Evolutionary conservation across 805 yeast genomes (phyloP).

Genomic region (Hanseniaspora pseudoguilliermondii): DNA sequence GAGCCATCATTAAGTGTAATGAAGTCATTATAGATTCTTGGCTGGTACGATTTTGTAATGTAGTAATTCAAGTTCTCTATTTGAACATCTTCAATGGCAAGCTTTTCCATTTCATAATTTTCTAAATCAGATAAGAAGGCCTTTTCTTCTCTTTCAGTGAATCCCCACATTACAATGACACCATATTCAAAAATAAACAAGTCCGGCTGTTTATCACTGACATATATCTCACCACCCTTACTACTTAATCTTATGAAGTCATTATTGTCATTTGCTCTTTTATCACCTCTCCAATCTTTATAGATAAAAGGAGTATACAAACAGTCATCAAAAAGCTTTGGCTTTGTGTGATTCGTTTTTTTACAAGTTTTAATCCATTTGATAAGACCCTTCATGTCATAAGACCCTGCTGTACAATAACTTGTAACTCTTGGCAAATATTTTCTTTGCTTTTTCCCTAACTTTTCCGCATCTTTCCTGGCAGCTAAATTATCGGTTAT

Average conservation of each 20-base stretch:
- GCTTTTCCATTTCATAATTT: conserved; percentile 81
- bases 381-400: conserved; percentile 72
- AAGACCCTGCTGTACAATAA: conserved; percentile 89
- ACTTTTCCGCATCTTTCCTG: conserved; percentile 81
- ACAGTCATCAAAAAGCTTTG: conserved; percentile 88
- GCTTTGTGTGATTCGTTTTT: conserved; percentile 60
- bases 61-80: conserved; percentile 91
- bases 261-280: conserved; percentile 28
- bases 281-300: conserved; percentile 61
- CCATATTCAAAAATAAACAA: conserved; percentile 90
- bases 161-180: conserved; percentile 96
- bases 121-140: conserved; percentile 74
- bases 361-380: conserved; percentile 76
- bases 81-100: conserved; percentile 80
- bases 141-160: conserved; percentile 66
- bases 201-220: conserved; percentile 65
- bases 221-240: conserved; percentile 90
- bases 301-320: conserved; percentile 79
- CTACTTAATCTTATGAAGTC: conserved; percentile 65
- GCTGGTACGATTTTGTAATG: conserved; percentile 86
- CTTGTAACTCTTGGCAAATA: conserved; percentile 89
- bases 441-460: conserved; percentile 65
- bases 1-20: conserved; percentile 79
- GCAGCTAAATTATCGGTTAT: conserved; percentile 74
- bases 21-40: conserved; percentile 89